A percentile compares a stretch with the other conserved stretches of the same genome.
These are phyloP conservation scores for Dysphania ambrosioides DNA, from an alignment of 148 eudicot genomes.

Conservation along the genomic window DNA sequence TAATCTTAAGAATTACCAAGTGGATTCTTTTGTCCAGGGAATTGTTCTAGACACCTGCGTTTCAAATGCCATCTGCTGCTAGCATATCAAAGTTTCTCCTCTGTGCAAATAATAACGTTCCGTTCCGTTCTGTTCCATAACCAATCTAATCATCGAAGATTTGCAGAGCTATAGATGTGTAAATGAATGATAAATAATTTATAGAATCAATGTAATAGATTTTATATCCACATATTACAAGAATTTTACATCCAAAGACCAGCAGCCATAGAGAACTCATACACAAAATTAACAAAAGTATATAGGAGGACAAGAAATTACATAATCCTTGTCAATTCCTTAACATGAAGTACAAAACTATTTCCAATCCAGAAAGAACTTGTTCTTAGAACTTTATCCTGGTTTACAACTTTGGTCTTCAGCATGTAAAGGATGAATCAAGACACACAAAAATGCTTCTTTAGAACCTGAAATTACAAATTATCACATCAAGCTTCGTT, in stretches of 20 bases:
- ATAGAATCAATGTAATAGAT: no score
- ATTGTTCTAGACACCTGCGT: background rate
- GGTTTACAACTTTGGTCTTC: background rate
- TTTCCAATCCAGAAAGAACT: background rate
- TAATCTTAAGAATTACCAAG: no score
- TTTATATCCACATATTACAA: background rate
- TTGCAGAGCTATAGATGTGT: background rate
- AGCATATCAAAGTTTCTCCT: no score
- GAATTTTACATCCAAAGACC: no score
- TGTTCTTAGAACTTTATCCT: background rate
- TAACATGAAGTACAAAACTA: background rate
- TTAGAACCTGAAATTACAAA: background rate
- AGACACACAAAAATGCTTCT: background rate
- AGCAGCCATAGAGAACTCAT: background rate
- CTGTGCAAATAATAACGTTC: no score
- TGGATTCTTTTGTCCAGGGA: no score
- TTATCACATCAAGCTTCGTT: background rate
- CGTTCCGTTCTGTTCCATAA: background rate
- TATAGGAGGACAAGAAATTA: background rate
- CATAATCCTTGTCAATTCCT: no score
- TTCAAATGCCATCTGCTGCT: background rate
- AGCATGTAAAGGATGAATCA: background rate
- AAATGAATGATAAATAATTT: background rate
- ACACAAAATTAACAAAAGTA: no score
- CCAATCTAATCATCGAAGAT: conserved; percentile 1